Percentiles rank a stretch among this genome's conserved stretches.
Conservation (phyloP, 1,284 basidiomycete genomes). For the Violaceomyces palustris region DNA sequence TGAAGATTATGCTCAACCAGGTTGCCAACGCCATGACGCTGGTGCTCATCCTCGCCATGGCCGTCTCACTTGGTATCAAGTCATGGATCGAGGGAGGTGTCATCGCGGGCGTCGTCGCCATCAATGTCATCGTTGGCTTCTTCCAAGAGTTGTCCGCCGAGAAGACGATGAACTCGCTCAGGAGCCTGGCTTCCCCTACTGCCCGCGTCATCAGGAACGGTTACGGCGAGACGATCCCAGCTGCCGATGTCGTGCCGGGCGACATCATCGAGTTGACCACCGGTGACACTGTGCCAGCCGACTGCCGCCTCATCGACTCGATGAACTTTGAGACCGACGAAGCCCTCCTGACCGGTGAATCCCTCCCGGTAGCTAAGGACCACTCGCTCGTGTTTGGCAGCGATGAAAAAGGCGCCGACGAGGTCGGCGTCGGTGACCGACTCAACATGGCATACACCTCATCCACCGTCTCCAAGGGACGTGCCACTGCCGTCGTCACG, state of each 20-base stretch:
- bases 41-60: slow-evolving; percentile 60
- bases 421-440: slow-evolving; percentile 58
- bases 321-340: slow-evolving; percentile 59
- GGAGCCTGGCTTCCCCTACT: slow-evolving; percentile 62
- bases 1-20: slow-evolving; percentile 43
- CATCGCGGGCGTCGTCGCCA: slow-evolving; percentile 62
- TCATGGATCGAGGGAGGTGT: slow-evolving; percentile 66
- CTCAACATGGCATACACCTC: slow-evolving; percentile 63
- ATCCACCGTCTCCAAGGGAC: slow-evolving; percentile 64
- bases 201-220: slow-evolving; percentile 62
- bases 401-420: slow-evolving; percentile 15
- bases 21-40: slow-evolving; percentile 52
- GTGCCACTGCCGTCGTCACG: slow-evolving; percentile 61
- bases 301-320: slow-evolving; percentile 47
- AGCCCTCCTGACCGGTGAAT: slow-evolving; percentile 67
- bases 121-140: slow-evolving; percentile 58
- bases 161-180: slow-evolving; percentile 62
- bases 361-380: slow-evolving; percentile 63
- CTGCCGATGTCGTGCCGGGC: slow-evolving; percentile 62
- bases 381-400: slow-evolving; percentile 28
- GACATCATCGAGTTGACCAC: slow-evolving; percentile 52
- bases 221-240: slow-evolving; percentile 58
- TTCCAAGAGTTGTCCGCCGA: slow-evolving; percentile 61
- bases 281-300: slow-evolving; percentile 49
- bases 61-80: slow-evolving; percentile 60